Conservation (phyloP, 345 rosid genomes). For the Lumnitzera littorea region DNA sequence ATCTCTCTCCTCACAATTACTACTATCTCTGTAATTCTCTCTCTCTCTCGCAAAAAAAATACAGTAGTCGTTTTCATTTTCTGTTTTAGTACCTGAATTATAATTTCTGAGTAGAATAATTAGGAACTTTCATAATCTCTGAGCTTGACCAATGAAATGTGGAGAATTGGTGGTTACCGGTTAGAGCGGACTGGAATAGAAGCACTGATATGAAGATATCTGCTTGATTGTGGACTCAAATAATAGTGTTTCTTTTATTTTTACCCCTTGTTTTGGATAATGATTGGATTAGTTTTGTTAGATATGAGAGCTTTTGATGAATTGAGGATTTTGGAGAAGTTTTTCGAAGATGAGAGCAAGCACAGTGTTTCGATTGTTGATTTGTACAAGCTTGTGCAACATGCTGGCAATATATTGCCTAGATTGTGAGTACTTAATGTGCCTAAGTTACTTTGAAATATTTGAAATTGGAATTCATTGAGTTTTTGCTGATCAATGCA, state of each 20-base stretch:
- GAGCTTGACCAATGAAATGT: too few species aligned
- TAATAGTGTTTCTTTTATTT: background rate
- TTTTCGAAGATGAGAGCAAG: conserved; percentile 72
- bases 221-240: too few species aligned
- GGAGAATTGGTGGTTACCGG: too few species aligned
- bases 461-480: too few species aligned
- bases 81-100: conserved; percentile 1
- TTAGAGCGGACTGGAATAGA: too few species aligned
- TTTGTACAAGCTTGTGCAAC: conserved; percentile 89
- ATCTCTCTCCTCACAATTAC: conserved; percentile 84
- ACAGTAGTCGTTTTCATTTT: background rate
- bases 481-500: too few species aligned
- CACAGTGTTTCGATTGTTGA: conserved; percentile 73
- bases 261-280: background rate
- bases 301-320: conserved; percentile 93
- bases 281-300: conserved; percentile 7
- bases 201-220: too few species aligned
- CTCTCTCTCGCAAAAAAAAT: background rate
- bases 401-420: conserved; percentile 91
- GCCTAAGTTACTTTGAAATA: too few species aligned
- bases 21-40: conserved; percentile 66
- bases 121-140: too few species aligned
- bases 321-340: conserved; percentile 74
- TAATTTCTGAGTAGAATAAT: background rate
- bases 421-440: conserved; percentile 43